These are phyloP conservation scores for Pichia sp. DNA, from an alignment of 1,139 yeast genomes.

Conservation along the genomic window DNA sequence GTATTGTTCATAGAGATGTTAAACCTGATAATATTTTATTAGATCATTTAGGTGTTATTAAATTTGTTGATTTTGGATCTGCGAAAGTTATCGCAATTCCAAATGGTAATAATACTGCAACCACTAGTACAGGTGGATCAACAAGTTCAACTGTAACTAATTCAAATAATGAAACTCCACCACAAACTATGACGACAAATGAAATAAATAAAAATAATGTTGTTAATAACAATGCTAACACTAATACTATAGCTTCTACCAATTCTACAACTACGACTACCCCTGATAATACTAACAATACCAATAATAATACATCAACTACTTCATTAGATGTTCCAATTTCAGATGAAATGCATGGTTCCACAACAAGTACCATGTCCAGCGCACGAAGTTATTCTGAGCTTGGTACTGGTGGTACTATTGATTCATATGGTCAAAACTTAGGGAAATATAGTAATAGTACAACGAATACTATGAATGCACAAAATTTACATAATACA, in stretches of 20 bases:
- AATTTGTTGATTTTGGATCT: conserved; percentile 96
- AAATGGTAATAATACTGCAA: conserved; percentile 32
- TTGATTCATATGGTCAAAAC: no score
- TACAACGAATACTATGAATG: no score
- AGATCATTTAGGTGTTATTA: conserved; percentile 89
- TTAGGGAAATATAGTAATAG: no score
- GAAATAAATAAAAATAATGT: no score
- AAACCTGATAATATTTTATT: conserved; percentile 91
- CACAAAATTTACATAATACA: not conserved
- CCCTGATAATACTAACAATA: no score
- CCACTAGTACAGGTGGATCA: not conserved
- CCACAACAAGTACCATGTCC: conserved; percentile 5
- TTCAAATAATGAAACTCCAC: not conserved
- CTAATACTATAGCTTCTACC: no score
- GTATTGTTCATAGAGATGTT: conserved; percentile 95
- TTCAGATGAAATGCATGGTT: not conserved
- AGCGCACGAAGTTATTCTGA: conserved; percentile 9
- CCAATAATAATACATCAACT: not conserved
- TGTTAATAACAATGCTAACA: no score
- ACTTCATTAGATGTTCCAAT: not conserved
- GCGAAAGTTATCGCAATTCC: conserved; percentile 86
- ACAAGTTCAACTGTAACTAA: not conserved
- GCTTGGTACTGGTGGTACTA: no score
- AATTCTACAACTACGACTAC: no score
- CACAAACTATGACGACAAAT: no score